These are phyloP conservation scores for Blepharisma stoltei DNA, from an alignment of 73 alveolate species.

Conservation along the genomic window DNA sequence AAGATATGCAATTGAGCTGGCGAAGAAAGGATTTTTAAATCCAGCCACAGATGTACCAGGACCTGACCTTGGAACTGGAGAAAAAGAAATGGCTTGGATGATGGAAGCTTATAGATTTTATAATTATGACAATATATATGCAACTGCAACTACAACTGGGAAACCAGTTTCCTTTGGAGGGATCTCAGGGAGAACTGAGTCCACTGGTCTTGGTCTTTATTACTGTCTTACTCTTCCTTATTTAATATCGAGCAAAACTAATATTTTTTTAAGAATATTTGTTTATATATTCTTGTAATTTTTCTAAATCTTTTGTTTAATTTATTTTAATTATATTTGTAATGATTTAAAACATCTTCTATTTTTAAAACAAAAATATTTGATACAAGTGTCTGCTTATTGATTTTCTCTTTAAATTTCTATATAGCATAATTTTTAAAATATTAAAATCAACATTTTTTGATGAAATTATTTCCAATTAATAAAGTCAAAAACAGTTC, in stretches of 20 bases:
- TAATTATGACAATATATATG: slow-evolving; percentile 65
- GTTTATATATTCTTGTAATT: slow-evolving; percentile 50
- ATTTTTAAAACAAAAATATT: too few species aligned
- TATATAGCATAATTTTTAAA: slow-evolving; percentile 47
- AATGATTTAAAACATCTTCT: too few species aligned
- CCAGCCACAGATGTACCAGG: slow-evolving; percentile 80
- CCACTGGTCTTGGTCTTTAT: slow-evolving; percentile 88
- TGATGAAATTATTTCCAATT: too few species aligned
- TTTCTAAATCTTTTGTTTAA: slow-evolving; percentile 44
- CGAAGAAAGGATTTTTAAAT: slow-evolving; percentile 72
- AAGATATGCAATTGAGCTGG: slow-evolving; percentile 73
- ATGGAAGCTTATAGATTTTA: slow-evolving; percentile 72
- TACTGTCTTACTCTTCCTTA: too few species aligned
- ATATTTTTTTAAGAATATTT: slow-evolving; percentile 60
- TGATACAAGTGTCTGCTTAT: too few species aligned
- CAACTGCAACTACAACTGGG: slow-evolving; percentile 82
- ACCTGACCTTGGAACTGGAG: slow-evolving; percentile 88
- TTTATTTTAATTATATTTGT: slow-evolving; percentile 51
- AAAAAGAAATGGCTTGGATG: slow-evolving; percentile 83
- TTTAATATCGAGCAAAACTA: too few species aligned
- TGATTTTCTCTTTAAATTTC: slow-evolving; percentile 58
- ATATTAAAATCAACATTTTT: too few species aligned
- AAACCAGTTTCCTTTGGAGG: slow-evolving; percentile 79
- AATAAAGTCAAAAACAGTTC: too few species aligned
- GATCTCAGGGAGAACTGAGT: slow-evolving; percentile 80